Percentiles rank a stretch among this genome's conserved stretches.
Evolutionary conservation across 163 green algal species (phyloP).

Genomic region (Coccomyxa subellipsoidea): DNA sequence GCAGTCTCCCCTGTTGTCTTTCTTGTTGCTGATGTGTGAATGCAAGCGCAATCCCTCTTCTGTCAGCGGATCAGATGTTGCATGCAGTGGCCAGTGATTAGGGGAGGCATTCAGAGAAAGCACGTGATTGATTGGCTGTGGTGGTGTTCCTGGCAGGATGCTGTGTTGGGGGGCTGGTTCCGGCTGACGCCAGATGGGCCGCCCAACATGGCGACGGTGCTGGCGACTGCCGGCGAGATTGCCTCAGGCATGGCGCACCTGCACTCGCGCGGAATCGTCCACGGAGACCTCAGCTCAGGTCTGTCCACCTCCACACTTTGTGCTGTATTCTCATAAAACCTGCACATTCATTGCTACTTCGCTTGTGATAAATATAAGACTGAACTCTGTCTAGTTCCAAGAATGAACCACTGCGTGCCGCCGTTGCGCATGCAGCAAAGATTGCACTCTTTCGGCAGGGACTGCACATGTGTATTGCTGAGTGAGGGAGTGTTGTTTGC

Average conservation of each 20-base stretch:
- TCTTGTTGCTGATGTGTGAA: too few species aligned
- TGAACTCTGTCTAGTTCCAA: too few species aligned
- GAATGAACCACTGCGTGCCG: too few species aligned
- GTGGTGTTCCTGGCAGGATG: conserved; percentile 3
- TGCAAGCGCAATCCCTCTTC: too few species aligned
- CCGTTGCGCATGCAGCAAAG: too few species aligned
- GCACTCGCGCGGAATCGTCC: conserved; percentile 1
- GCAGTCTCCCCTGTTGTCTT: too few species aligned
- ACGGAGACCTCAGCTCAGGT: conserved; percentile 19
- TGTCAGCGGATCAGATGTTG: too few species aligned
- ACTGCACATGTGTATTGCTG: background rate
- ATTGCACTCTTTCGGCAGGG: too few species aligned
- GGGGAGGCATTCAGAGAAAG: too few species aligned
- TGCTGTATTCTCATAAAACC: background rate
- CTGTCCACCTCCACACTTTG: background rate
- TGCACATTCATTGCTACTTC: too few species aligned
- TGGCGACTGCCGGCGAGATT: conserved; percentile 4
- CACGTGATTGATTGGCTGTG: background rate
- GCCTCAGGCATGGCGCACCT: conserved; percentile 14
- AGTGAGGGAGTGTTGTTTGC: background rate
- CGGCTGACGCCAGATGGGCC: background rate
- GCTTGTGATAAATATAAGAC: too few species aligned
- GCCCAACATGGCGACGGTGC: background rate
- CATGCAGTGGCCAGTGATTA: too few species aligned
- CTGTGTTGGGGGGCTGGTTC: conserved; percentile 8